Evolutionary conservation across 2,329 filamentous ascomycete species (phyloP).

Genomic region (Stromatinia cepivora): DNA sequence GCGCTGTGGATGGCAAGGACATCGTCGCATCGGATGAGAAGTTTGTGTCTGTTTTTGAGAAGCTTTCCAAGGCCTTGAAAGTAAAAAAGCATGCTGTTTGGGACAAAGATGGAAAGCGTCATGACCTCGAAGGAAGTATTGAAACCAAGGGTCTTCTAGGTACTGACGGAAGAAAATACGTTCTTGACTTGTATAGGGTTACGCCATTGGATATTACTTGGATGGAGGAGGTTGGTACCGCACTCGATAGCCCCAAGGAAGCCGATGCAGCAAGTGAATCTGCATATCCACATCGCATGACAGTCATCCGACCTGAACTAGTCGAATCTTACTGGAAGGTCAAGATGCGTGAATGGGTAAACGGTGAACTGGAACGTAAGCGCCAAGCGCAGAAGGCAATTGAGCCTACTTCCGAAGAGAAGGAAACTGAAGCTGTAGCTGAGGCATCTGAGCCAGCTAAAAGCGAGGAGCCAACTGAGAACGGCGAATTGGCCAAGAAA

Average conservation of each 20-base stretch:
- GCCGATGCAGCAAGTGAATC: conserved; percentile 33
- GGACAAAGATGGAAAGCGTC: conserved; percentile 91
- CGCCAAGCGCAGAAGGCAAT: conserved; percentile 44
- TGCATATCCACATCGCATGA: conserved; percentile 90
- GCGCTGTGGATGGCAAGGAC: conserved; percentile 95
- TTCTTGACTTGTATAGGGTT: conserved; percentile 93
- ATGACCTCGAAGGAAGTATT: conserved; percentile 91
- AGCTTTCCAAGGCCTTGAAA: conserved; percentile 84
- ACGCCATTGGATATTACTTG: conserved; percentile 88
- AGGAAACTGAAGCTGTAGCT: not conserved
- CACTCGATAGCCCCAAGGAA: conserved; percentile 42
- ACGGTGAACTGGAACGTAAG: conserved; percentile 70
- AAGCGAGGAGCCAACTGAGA: conserved; percentile 5
- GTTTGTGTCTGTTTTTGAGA: conserved; percentile 81
- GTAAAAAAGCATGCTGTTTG: conserved; percentile 96
- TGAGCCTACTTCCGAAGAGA: conserved; percentile 2
- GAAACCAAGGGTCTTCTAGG: conserved; percentile 98
- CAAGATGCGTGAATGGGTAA: conserved; percentile 88
- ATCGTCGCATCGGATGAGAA: conserved; percentile 86
- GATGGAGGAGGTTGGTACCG: conserved; percentile 75
- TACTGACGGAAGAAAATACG: conserved; percentile 94
- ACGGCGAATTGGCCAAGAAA: not conserved
- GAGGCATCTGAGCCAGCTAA: conserved; percentile 16
- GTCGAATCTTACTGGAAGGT: conserved; percentile 81
- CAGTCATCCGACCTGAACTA: conserved; percentile 85